A percentile compares a stretch with the other conserved stretches of the same genome.
Evolutionary conservation across 2,329 filamentous ascomycete species (phyloP).

Genomic region (Colletotrichum sansevieriae): DNA sequence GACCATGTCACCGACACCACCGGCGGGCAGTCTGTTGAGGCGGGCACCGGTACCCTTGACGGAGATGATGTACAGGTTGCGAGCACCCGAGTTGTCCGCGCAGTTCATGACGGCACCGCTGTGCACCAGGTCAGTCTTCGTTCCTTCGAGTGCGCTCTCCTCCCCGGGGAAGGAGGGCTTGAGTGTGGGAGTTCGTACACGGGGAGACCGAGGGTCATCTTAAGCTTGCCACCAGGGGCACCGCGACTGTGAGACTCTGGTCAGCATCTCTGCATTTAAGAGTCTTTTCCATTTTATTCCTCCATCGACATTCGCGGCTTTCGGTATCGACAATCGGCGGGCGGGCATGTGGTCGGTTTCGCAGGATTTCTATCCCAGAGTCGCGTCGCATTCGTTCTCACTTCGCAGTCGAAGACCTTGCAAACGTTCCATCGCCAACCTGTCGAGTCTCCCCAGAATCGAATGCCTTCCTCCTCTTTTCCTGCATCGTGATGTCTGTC

Average conservation of each 20-base stretch:
- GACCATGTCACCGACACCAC: constrained; percentile 99
- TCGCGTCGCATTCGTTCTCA: neutral
- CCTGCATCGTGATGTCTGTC: constrained; percentile 25
- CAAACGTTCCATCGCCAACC: neutral
- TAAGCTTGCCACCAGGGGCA: constrained; percentile 99
- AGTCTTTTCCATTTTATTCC: neutral
- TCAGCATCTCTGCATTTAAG: constrained; percentile 50
- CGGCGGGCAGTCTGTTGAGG: constrained; percentile 96
- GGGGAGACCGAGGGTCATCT: constrained; percentile 99
- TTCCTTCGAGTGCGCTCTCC: constrained; percentile 22
- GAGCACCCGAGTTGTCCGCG: constrained; percentile 98
- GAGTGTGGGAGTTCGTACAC: constrained; percentile 77
- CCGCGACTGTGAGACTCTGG: constrained; percentile 70
- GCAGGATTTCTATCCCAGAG: constrained; percentile 16
- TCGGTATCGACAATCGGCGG: constrained; percentile 23
- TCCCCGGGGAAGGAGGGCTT: constrained; percentile 6
- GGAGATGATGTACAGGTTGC: constrained; percentile 99
- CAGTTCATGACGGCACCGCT: constrained; percentile 99
- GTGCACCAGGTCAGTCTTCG: constrained; percentile 39
- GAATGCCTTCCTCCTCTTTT: constrained; percentile 22
- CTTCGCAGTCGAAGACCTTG: neutral
- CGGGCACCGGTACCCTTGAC: constrained; percentile 99
- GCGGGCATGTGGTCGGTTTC: constrained; percentile 7
- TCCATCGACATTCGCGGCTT: constrained; percentile 23
- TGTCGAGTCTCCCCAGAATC: neutral